Base-by-base conservation (phyloP, 139 green algal species). In the Chlorella sp. region DNA sequence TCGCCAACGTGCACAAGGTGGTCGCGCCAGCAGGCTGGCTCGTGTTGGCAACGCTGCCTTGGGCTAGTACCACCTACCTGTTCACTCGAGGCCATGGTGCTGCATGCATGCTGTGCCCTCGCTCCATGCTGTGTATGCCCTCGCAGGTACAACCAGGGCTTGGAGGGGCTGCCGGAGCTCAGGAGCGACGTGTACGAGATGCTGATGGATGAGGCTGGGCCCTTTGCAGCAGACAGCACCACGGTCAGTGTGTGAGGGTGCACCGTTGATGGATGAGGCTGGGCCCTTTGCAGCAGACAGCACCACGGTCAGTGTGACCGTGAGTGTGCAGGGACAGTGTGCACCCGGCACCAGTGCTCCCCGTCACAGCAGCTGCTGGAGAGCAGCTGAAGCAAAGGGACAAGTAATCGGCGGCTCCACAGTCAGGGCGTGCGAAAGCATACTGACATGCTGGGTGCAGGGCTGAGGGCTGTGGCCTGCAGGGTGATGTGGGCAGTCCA, bases 401-500 rank as follows among this genome's bases (percentile, higher is more conserved):
- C 42, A 55, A 24, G 42, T 55, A 10, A 55, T 24, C 10, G 42
- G 42, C 10, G 10, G 42, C n/a, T n/a, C n/a, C n/a, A n/a, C 17
- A 17, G 42, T 10, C 42, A 24, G 42, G 10, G 42, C 42, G 17
- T 55, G 42, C 17, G 42, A 55, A 17, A 55, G 42, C 17, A 17
- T 17, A 55, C 17, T 10, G 17, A 55, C 10, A 55, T 55, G 42
- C 42, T 24, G 42, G 42, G 17, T 24, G 42, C 10, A 55, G 10
- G 42, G 42, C 10, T 55, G 42, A 55, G 17, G 42, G 42, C 42
- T 55, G 17, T 17, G 10, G 10, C 10, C 42, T 55, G 42, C 61
- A 75, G 71, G 78, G 59, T 29, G 33, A 31, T 20, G 36, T 82
- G 5, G 30, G 51, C 33, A 85, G 72, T 49, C 78, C 78, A 5